Base-by-base conservation (phyloP, 306 rosid species). In the apple (Malus domestica) region DNA sequence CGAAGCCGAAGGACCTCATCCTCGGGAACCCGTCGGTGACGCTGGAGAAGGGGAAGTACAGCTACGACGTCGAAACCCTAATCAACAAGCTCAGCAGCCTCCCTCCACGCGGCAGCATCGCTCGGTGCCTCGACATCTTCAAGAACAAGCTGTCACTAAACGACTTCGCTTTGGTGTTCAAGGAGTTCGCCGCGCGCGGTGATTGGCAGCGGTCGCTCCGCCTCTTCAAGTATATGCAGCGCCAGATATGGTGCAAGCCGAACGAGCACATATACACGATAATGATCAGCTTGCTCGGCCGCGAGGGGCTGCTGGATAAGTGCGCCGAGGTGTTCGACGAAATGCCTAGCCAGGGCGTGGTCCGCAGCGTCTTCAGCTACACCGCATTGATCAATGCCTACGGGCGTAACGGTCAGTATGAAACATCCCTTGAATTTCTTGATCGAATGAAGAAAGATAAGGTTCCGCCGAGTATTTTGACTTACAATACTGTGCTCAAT, bases 211-310 rank as follows among this genome's bases (percentile, higher is more conserved):
- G 99, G 1, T 92, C 97, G 25, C 84, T 92, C 18, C 86, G 98
- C 10, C 87, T 96, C 64, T 96, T 96, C 80, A 96, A 92, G 88
- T 88, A 92, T 38, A 96, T 90, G 96, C 97, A 95, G 89, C 89
- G 99, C 3, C 97, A 95, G 88, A 87, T 95, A 52, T 95, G 99
- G 99, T 95, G 99, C 82, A 95, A 92, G 83, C 99, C 97, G 1
- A 95, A 86, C 70, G 97, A 95, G 68, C 97, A 95, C 72, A 92
- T 95, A 15, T 92, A 85, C 79, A 92, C 97, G 1, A 92, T 95
- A 55, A 89, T 95, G 87, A 90, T 95, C 25, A 95, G 92, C 30
- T 79, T 95, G 32, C 86, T 95, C 20, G 97, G 99, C 35, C 86
- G 97, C 23, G 98, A 95, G 57, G 92, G 98, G 18, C 80, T 95